Conservation (phyloP, 345 rosid genomes). For the Gossypium turneri region DNA sequence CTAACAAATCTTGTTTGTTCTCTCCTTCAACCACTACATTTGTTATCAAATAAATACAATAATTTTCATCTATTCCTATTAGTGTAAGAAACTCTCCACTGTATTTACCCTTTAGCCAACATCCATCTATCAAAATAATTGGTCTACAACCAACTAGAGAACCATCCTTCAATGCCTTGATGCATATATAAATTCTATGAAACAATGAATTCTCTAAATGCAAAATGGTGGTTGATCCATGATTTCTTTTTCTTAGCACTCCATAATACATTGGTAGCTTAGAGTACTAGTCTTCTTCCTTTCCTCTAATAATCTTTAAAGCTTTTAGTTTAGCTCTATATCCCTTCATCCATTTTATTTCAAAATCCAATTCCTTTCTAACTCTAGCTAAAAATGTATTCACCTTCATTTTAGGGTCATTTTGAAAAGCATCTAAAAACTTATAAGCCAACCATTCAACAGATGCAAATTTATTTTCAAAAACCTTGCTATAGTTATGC, state of each 20-base stretch:
- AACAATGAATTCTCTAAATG: not conserved
- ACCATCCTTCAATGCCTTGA: not conserved
- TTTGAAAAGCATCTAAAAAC: not conserved
- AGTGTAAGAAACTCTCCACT: not conserved
- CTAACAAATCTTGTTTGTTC: no score
- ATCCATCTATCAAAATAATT: not conserved
- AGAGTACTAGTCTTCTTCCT: not conserved
- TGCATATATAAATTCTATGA: not conserved
- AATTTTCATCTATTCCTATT: not conserved
- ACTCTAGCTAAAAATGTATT: no score
- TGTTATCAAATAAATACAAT: no score
- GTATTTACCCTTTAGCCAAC: not conserved
- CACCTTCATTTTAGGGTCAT: no score
- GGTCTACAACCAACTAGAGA: no score
- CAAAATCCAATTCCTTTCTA: no score
- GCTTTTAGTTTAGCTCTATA: not conserved
- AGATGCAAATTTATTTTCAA: not conserved
- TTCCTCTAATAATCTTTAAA: not conserved
- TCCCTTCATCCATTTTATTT: not conserved
- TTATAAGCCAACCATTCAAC: not conserved
- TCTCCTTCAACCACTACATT: no score
- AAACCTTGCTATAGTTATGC: not conserved
- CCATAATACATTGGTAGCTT: not conserved
- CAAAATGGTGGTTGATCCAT: not conserved
- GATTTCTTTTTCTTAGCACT: not conserved